Percentiles rank a stretch among this genome's conserved stretches.
phyloP scores from a whole-genome alignment of 371 early-diverging fungal species.

The Mortierella sp. region DNA sequence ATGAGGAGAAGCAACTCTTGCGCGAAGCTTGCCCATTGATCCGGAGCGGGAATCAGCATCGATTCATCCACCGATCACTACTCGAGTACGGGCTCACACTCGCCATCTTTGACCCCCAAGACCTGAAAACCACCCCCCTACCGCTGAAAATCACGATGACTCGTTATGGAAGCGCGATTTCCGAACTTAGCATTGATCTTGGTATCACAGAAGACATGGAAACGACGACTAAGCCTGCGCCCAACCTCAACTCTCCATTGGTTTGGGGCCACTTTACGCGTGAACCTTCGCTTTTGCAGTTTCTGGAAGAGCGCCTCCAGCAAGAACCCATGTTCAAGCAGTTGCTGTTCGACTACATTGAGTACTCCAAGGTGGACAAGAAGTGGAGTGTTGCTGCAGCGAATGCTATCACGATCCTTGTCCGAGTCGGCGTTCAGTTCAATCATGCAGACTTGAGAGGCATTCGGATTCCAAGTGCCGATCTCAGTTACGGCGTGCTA shows the following conservation, averaged over 20 bases:
- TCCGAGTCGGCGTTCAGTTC: too few species aligned
- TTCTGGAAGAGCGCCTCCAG: slow-evolving; percentile 7
- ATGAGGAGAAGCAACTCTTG: not conserved
- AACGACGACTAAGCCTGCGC: not conserved
- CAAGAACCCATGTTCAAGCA: not conserved
- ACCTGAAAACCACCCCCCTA: not conserved
- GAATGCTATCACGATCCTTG: slow-evolving; percentile 16
- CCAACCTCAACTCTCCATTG: too few species aligned
- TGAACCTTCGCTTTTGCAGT: slow-evolving; percentile 9
- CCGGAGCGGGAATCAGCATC: slow-evolving; percentile 6
- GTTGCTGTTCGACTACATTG: not conserved
- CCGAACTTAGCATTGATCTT: not conserved
- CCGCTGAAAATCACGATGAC: not conserved
- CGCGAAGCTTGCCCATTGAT: not conserved
- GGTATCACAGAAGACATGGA: not conserved
- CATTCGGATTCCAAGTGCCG: too few species aligned
- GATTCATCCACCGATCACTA: slow-evolving; percentile 10
- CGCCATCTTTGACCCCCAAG: slow-evolving; percentile 6
- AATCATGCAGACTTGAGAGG: too few species aligned
- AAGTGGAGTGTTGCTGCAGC: not conserved
- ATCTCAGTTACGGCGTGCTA: too few species aligned
- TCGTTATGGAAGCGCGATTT: not conserved
- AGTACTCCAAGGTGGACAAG: not conserved
- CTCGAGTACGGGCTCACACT: slow-evolving; percentile 3
- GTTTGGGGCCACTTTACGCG: not conserved